Percentiles rank a stretch among this genome's conserved stretches.
Evolutionary conservation across 768 basidiomycete species (phyloP).

Genomic region (Amanita molliuscula): DNA sequence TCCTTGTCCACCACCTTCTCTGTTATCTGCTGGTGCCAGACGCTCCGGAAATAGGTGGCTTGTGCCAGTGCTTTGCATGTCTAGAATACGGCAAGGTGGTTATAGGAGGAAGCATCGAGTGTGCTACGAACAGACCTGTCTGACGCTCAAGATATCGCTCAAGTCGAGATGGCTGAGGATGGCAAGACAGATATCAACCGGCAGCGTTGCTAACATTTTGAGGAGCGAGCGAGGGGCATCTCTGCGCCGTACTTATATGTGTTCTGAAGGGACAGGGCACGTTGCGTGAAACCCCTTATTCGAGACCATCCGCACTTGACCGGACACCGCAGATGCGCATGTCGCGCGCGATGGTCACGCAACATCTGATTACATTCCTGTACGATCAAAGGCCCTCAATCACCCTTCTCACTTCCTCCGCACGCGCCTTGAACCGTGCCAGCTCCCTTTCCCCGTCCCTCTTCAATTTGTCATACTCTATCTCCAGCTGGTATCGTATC

Average conservation of each 20-base stretch:
- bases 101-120: background rate
- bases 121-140: slow-evolving; percentile 29
- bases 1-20: slow-evolving; percentile 27
- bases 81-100: slow-evolving; percentile 18
- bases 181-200: slow-evolving; percentile 36
- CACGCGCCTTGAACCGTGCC: slow-evolving; percentile 27
- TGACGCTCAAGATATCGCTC: slow-evolving; percentile 30
- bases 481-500: slow-evolving; percentile 65
- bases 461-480: slow-evolving; percentile 48
- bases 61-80: slow-evolving; percentile 32
- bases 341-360: too few species aligned
- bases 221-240: background rate
- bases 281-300: too few species aligned
- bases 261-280: too few species aligned
- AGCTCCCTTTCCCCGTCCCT: slow-evolving; percentile 36
- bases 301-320: too few species aligned
- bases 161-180: slow-evolving; percentile 32
- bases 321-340: too few species aligned
- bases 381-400: slow-evolving; percentile 23
- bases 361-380: background rate
- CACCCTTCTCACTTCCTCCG: slow-evolving; percentile 29
- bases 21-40: slow-evolving; percentile 40
- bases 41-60: slow-evolving; percentile 32
- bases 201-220: slow-evolving; percentile 20
- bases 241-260: too few species aligned